A percentile compares a stretch with the other conserved stretches of the same genome.
phyloP scores from a whole-genome alignment of 176 grass and related monocot genomes.

The Eleusine coracana region DNA sequence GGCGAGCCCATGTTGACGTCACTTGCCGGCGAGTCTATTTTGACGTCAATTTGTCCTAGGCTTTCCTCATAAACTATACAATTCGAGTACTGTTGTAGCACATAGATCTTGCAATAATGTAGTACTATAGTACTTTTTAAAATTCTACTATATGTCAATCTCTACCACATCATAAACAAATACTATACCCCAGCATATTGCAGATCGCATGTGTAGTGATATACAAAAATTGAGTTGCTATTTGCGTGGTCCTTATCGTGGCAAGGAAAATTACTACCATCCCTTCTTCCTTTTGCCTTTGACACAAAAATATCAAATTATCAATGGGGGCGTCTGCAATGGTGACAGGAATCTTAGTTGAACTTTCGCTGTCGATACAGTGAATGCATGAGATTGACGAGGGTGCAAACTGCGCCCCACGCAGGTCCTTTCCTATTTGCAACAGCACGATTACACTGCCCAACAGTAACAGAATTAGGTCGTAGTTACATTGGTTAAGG shows the following conservation, averaged over 20 bases:
- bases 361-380: neutral
- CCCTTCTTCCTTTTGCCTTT: neutral
- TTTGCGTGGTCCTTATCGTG: neutral
- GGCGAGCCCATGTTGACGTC: neutral
- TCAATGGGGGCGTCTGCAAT: neutral
- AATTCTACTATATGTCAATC: neutral
- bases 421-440: neutral
- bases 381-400: neutral
- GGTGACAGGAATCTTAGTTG: neutral
- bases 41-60: neutral
- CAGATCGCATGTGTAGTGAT: neutral
- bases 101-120: neutral
- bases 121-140: neutral
- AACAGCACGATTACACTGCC: neutral
- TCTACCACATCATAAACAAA: neutral
- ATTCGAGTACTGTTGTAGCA: neutral
- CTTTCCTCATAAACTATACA: neutral
- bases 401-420: neutral
- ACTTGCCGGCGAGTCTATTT: neutral
- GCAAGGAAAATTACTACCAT: neutral
- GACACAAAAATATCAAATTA: neutral
- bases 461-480: no score
- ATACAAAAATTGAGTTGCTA: neutral
- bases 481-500: neutral
- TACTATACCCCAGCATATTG: neutral